Evolutionary conservation across 148 eudicot genomes (phyloP).

Genomic region (Rhododendron griersonianum): DNA sequence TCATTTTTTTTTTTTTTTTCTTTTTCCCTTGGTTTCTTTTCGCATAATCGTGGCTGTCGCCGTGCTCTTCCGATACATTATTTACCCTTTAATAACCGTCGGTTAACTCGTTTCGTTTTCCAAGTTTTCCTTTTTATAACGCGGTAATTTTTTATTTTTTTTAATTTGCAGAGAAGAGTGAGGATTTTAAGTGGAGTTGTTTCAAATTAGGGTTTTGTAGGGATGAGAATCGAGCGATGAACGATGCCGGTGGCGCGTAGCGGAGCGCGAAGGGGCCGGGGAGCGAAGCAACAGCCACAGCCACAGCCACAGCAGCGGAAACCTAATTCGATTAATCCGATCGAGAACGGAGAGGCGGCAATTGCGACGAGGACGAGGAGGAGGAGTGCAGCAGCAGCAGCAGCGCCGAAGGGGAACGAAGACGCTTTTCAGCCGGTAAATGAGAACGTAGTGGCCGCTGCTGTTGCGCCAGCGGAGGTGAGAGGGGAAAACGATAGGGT

Average conservation of each 20-base stretch:
- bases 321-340: constrained; percentile 20
- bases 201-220: constrained; percentile 8
- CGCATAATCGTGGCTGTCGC: neutral
- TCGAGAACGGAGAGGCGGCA: constrained; percentile 26
- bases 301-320: constrained; percentile 19
- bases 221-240: constrained; percentile 45
- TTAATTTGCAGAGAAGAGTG: constrained; percentile 10
- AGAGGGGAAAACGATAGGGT: constrained; percentile 18
- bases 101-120: neutral
- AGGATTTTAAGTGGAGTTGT: neutral
- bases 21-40: neutral
- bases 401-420: constrained; percentile 24
- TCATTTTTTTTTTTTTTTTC: neutral
- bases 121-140: neutral
- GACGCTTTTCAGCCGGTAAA: constrained; percentile 13
- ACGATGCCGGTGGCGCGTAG: constrained; percentile 61
- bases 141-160: neutral
- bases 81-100: neutral
- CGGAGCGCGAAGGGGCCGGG: constrained; percentile 66
- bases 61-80: neutral
- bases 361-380: constrained; percentile 53
- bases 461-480: constrained; percentile 22
- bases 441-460: constrained; percentile 23
- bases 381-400: constrained; percentile 43
- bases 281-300: constrained; percentile 32